phyloP scores from a whole-genome alignment of 116 monocot genomes.

The Zostera marina region DNA sequence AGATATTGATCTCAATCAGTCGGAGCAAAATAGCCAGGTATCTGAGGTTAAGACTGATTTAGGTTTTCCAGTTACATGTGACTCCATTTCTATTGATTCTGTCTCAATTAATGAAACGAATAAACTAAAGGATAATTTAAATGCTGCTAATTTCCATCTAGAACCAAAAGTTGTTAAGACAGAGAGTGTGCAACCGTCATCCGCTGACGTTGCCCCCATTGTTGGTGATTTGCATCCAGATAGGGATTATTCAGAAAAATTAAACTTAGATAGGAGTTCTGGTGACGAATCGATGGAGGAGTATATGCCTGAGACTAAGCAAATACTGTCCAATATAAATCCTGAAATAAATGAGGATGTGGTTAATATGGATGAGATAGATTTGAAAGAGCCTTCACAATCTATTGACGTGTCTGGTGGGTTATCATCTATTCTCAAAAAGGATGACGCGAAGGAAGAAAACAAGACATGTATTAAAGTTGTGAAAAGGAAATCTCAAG shows the following conservation, averaged over 20 bases:
- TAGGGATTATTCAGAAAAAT: constrained; percentile 63
- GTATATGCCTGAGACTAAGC: constrained; percentile 60
- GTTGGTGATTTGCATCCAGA: constrained; percentile 31
- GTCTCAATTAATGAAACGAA: constrained; percentile 81
- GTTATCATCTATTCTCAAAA: constrained; percentile 12
- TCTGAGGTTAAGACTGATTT: constrained; percentile 74
- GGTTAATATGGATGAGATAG: constrained; percentile 11
- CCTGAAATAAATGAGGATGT: constrained; percentile 14
- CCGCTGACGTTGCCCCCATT: constrained; percentile 21
- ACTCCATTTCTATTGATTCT: constrained; percentile 85
- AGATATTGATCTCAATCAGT: constrained; percentile 15
- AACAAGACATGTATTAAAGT: constrained; percentile 7
- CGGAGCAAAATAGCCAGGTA: constrained; percentile 62
- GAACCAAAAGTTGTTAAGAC: constrained; percentile 84
- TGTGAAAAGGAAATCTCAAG: constrained; percentile 85
- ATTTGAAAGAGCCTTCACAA: constrained; percentile 15
- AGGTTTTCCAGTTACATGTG: constrained; percentile 73
- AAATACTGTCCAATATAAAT: constrained; percentile 24
- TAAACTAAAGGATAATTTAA: constrained; percentile 87
- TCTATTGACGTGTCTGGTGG: constrained; percentile 9
- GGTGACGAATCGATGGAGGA: constrained; percentile 89
- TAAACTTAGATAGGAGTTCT: constrained; percentile 85
- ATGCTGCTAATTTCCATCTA: constrained; percentile 89
- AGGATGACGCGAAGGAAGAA: constrained; percentile 27
- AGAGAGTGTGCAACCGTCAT: constrained; percentile 61